Evolutionary conservation across 2,329 filamentous ascomycete genomes (phyloP).

Genomic region (Mycosphaerella sp.): DNA sequence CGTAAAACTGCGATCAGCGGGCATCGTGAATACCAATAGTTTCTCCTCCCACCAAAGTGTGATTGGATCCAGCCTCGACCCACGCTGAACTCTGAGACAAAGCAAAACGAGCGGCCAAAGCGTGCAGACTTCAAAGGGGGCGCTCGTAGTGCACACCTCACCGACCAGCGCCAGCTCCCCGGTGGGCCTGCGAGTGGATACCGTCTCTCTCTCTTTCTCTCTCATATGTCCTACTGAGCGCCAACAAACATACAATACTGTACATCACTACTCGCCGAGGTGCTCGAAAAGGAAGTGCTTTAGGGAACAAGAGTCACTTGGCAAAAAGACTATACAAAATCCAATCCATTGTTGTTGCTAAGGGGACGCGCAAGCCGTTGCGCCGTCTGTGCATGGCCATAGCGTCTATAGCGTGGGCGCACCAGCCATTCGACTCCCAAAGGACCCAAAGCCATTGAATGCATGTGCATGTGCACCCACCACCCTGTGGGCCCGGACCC

Average conservation of each 20-base stretch:
- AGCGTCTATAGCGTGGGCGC: conserved; percentile 1
- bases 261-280: too few relatives aligned
- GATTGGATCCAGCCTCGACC: not conserved
- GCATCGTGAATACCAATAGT: not conserved
- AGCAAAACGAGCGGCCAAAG: not conserved
- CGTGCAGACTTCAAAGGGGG: too few relatives aligned
- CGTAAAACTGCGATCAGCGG: not conserved
- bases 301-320: not conserved
- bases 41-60: not conserved
- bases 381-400: conserved; percentile 3
- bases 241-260: too few relatives aligned
- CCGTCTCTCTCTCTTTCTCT: too few relatives aligned
- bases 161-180: not conserved
- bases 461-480: conserved; percentile 3
- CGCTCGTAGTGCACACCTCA: too few relatives aligned
- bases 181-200: not conserved
- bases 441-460: too few relatives aligned
- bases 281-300: too few relatives aligned
- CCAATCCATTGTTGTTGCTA: conserved; percentile 17
- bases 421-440: conserved; percentile 15
- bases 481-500: conserved; percentile 12
- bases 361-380: conserved; percentile 10
- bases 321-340: not conserved
- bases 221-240: too few relatives aligned
- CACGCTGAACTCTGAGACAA: not conserved